A percentile compares a stretch with the other conserved stretches of the same genome.
These are phyloP conservation scores for Sporothrix globosa DNA, from an alignment of 2,329 filamentous ascomycete species.

Conservation along the genomic window DNA sequence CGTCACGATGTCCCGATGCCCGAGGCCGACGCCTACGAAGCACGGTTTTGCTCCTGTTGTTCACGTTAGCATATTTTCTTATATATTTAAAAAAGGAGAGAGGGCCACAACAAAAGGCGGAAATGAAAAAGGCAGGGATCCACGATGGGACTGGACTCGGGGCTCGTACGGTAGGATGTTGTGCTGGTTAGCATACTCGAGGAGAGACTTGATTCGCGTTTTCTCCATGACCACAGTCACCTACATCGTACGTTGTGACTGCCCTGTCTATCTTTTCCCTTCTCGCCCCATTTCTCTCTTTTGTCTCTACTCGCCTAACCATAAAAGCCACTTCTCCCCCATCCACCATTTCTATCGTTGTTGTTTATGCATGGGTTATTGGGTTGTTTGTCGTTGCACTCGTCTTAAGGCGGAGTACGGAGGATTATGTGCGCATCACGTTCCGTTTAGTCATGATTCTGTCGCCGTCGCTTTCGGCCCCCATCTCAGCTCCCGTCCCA, in stretches of 20 bases:
- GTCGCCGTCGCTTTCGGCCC: neutral
- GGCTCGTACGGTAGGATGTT: too few species aligned
- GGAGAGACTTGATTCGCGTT: neutral
- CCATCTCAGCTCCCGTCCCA: neutral
- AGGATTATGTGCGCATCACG: too few species aligned
- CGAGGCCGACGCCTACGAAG: neutral
- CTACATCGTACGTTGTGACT: too few species aligned
- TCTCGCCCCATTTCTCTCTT: neutral
- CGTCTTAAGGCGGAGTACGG: neutral
- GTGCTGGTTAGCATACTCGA: neutral
- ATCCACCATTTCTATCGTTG: conserved; percentile 7
- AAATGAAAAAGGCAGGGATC: conserved; percentile 11
- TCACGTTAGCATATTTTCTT: neutral
- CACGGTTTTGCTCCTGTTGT: neutral
- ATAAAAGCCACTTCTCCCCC: conserved; percentile 13
- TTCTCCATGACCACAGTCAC: too few species aligned
- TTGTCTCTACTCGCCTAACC: neutral
- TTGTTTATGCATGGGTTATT: neutral
- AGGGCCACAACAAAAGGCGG: neutral
- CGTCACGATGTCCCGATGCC: neutral
- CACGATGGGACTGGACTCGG: neutral
- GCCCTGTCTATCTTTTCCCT: neutral
- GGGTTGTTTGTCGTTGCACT: conserved; percentile 4
- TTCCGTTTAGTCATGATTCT: neutral
- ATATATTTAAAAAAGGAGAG: neutral